Base-by-base conservation (phyloP, 2,329 filamentous ascomycete species). In the Phaeosphaeriaceae sp. region DNA sequence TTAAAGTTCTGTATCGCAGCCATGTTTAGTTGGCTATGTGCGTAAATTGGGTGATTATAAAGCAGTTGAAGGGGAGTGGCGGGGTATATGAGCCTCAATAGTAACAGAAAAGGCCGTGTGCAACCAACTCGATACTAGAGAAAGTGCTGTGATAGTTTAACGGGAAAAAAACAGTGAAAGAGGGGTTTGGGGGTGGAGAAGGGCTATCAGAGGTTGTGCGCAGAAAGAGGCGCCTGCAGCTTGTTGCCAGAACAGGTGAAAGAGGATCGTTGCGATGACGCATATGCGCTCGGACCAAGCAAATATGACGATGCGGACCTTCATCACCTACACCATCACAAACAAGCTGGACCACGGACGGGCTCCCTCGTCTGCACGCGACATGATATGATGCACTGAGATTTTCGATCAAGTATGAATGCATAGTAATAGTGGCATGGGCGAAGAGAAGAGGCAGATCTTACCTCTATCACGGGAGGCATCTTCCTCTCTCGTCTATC, bases 1-100 rank as follows among this genome's bases (percentile, higher is more conserved):
- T 97, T 97, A 67, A 97, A 85, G 73, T 94, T 94, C 79, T 97
- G 93, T 79, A 97, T 96, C 38, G 84, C 84, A 66, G 82, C 85
- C 84, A 87, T 87, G 52, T 54, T 63, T 60, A 62, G 61, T 59
- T 16, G 46, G 21, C 48, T 43, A 51, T 28, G 28, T 44, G 41
- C 44, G 39, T 33, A 20, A 30, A 46, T 33, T 38, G 33, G 56
- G 23, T 3, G 23, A 45, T 49, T 34, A 49, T 39, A 51, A 54
- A 54, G 60, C 56, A 45, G 61, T 32, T 33, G 42, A 43, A 35
- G 43, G 35, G 23, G 3, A 26, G 23, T 26, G 45, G 56, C 50
- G 58, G 61, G 56, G 57, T 61, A 56, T 56, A 40, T 43, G 46
- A 60, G 53, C 48, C 45, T 50, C 35, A 54, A 46, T 48, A 46